Evolutionary conservation across 2,329 filamentous ascomycete species (phyloP), one percentile per base, ranked within the genome.

Genomic region (Penicillium freii): DNA sequence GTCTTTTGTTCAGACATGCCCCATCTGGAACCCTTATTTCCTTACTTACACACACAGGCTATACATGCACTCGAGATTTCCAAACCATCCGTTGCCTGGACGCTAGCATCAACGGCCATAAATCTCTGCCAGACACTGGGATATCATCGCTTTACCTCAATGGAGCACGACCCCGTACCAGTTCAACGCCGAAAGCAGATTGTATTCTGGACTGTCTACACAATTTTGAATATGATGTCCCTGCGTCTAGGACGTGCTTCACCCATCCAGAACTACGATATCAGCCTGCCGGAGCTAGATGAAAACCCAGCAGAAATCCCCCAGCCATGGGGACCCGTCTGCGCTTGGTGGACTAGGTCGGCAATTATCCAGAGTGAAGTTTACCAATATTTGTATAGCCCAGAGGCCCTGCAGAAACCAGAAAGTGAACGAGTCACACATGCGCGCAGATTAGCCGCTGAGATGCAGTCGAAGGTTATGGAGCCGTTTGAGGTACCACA

Each of bases 31-130:
- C 17, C 5, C 7, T 43, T 47, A 51, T 47, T 63, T 6, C 7
- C 7, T 43, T 47, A 51, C 50, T 63, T 6, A 64, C 60, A 50
- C 31, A 57, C 9, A 7, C 17, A 87, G 83, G 79, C 83, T 5
- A 73, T 84, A n/a, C 84, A 87, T 63, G 81, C 85, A 13, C 80
- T 87, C 47, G 85, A 88, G 59, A 78, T 82, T 15, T 85, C 84
- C 4, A 83, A 84, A 39, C 84, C 85, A 0, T 84, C 84, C 0
- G 77, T 88, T 4, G 84, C 83, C n/a, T 87, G 85, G 81, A 82
- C 84, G n/a, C 74, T 88, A 19, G 82, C 81, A 25, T 82, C 81
- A 7, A 80, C 80, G 19, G 86, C 85, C 0, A 81, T 82, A 13
- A 80, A 83, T 51, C 76, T 89, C 51, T 87, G 84, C 61, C 84